phyloP scores from a whole-genome alignment of 345 rosid genomes.

The Pistacia integerrima region DNA sequence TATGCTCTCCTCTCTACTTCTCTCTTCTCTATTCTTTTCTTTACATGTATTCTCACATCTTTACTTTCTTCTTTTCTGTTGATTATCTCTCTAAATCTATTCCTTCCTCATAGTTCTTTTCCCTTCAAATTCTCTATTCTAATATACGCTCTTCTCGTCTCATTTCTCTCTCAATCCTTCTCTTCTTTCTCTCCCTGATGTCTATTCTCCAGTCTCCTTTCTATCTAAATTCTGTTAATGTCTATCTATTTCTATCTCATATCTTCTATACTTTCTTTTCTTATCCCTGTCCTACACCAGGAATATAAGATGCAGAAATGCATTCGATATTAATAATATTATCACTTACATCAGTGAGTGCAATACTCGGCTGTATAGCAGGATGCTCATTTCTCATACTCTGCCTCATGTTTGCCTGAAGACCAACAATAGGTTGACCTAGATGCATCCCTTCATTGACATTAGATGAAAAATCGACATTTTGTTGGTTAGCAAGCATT shows the following conservation, averaged over 20 bases:
- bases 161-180: background rate
- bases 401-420: constrained; percentile 16
- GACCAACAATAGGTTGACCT: constrained; percentile 24
- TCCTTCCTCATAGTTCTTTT: background rate
- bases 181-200: background rate
- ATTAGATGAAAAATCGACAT: constrained; percentile 15
- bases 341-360: constrained; percentile 32
- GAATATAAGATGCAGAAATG: background rate
- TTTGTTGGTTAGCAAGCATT: constrained; percentile 19
- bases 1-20: too few relatives aligned
- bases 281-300: background rate
- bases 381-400: constrained; percentile 20
- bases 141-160: background rate
- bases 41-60: too few relatives aligned
- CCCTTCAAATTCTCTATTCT: background rate
- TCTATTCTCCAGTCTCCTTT: background rate
- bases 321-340: constrained; percentile 1
- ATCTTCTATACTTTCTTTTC: background rate
- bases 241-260: background rate
- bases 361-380: constrained; percentile 17
- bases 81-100: background rate
- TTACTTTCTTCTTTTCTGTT: background rate
- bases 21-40: too few relatives aligned
- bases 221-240: background rate
- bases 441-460: constrained; percentile 27